Evolutionary conservation across 345 rosid genomes (phyloP).

Genomic region (Populus simonii): DNA sequence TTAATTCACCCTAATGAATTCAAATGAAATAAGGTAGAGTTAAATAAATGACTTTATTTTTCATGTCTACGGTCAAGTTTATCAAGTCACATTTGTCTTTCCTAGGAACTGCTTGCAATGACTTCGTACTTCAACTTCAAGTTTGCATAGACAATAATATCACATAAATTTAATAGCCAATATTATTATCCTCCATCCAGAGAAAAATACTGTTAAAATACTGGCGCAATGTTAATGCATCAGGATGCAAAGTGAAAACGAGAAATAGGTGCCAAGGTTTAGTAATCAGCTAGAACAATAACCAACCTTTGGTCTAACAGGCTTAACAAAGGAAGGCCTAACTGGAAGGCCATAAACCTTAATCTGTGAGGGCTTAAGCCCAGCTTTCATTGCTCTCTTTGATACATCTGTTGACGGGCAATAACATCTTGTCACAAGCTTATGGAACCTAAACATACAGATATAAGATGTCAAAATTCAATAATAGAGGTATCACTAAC

Average conservation of each 20-base stretch:
- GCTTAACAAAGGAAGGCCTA: slow-evolving; percentile 94
- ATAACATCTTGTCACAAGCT: slow-evolving; percentile 98
- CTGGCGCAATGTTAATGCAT: background rate
- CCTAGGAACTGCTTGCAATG: background rate
- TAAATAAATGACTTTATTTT: background rate
- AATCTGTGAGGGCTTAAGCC: slow-evolving; percentile 72
- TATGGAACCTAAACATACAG: slow-evolving; percentile 74
- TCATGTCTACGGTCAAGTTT: background rate
- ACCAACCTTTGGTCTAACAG: slow-evolving; percentile 84
- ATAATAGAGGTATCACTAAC: slow-evolving; percentile 9
- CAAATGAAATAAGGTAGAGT: slow-evolving; percentile 6
- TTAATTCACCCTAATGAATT: slow-evolving; percentile 40
- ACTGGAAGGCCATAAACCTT: slow-evolving; percentile 97
- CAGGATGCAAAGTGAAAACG: background rate
- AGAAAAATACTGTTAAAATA: background rate
- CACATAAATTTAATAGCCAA: background rate
- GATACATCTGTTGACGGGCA: slow-evolving; percentile 93
- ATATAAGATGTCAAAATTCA: slow-evolving; percentile 10
- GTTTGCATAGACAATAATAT: background rate
- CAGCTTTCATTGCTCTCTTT: slow-evolving; percentile 86
- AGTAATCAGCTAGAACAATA: slow-evolving; percentile 7
- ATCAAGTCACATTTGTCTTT: background rate
- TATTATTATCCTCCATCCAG: background rate
- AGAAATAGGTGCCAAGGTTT: background rate
- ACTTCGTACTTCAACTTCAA: background rate